A percentile compares a stretch with the other conserved stretches of the same genome.
Evolutionary conservation across 2,329 filamentous ascomycete species (phyloP).

Genomic region (Monilinia vaccinii-corymbosi): DNA sequence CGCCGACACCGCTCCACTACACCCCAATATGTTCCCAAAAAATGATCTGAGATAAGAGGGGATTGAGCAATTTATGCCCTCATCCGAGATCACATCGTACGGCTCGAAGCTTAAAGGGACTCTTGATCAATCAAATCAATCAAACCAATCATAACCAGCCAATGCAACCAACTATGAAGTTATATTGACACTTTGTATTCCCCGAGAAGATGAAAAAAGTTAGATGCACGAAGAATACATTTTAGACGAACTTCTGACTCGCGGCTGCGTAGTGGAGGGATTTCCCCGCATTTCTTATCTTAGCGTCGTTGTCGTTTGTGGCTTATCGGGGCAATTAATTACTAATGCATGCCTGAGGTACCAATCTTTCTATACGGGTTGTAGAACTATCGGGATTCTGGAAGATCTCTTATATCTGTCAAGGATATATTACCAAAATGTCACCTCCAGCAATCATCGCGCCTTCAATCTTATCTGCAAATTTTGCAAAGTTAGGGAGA

Average conservation of each 20-base stretch:
- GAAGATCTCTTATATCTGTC: neutral
- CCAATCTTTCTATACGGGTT: neutral
- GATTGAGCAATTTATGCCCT: constrained; percentile 7
- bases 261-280: neutral
- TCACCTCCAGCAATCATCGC: constrained; percentile 88
- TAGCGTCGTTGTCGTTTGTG: neutral
- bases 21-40: neutral
- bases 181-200: constrained; percentile 4
- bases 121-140: constrained; percentile 2
- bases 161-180: neutral
- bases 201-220: neutral
- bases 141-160: neutral
- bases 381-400: neutral
- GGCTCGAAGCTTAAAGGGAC: neutral
- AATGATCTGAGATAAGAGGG: neutral
- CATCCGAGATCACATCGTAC: constrained; percentile 8
- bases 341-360: neutral
- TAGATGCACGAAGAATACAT: neutral
- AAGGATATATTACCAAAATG: constrained; percentile 43
- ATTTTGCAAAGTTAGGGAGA: constrained; percentile 81
- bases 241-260: neutral
- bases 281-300: constrained; percentile 8
- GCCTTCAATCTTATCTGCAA: constrained; percentile 94
- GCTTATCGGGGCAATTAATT: neutral
- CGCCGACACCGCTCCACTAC: neutral